Evolutionary conservation across 2,329 filamentous ascomycete genomes (phyloP).

Genomic region (Sclerotinia subarctica): DNA sequence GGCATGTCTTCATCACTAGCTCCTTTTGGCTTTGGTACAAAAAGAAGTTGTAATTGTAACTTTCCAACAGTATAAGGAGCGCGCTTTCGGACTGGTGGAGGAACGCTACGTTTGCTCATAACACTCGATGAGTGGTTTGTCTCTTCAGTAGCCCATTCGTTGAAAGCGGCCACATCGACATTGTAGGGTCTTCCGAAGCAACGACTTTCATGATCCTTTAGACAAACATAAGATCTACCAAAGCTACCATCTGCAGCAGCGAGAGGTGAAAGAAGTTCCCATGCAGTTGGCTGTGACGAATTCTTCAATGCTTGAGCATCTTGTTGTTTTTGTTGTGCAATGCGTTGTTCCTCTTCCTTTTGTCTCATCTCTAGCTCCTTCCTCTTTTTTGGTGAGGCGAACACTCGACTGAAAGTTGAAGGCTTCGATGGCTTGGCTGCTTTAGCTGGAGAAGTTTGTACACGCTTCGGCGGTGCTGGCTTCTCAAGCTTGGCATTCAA

Average conservation of each 20-base stretch:
- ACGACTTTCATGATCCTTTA: slow-evolving; percentile 85
- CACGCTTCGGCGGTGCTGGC: slow-evolving; percentile 56
- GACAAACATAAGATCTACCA: slow-evolving; percentile 85
- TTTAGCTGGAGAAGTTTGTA: slow-evolving; percentile 60
- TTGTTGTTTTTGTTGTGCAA: slow-evolving; percentile 57
- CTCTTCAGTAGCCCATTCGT: slow-evolving; percentile 95
- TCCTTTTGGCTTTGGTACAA: slow-evolving; percentile 87
- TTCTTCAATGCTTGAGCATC: slow-evolving; percentile 63
- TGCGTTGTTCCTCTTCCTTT: slow-evolving; percentile 76
- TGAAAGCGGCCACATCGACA: slow-evolving; percentile 92
- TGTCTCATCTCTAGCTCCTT: slow-evolving; percentile 87
- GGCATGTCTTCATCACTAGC: slow-evolving; percentile 93
- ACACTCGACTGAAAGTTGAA: slow-evolving; percentile 86
- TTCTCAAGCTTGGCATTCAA: slow-evolving; percentile 92
- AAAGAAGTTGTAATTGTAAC: slow-evolving; percentile 88
- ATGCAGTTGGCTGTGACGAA: slow-evolving; percentile 66
- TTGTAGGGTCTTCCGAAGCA: slow-evolving; percentile 86
- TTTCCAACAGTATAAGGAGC: slow-evolving; percentile 98
- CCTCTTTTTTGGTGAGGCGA: slow-evolving; percentile 93
- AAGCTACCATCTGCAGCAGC: slow-evolving; percentile 93
- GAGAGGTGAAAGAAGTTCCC: slow-evolving; percentile 82
- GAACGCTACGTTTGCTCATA: slow-evolving; percentile 80
- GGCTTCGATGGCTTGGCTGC: slow-evolving; percentile 66
- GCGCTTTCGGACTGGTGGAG: slow-evolving; percentile 66
- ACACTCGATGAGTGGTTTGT: slow-evolving; percentile 75